Percentiles rank a stretch among this genome's conserved stretches.
These are phyloP conservation scores for Fagus crenata DNA, from an alignment of 306 rosid genomes.

Conservation along the genomic window DNA sequence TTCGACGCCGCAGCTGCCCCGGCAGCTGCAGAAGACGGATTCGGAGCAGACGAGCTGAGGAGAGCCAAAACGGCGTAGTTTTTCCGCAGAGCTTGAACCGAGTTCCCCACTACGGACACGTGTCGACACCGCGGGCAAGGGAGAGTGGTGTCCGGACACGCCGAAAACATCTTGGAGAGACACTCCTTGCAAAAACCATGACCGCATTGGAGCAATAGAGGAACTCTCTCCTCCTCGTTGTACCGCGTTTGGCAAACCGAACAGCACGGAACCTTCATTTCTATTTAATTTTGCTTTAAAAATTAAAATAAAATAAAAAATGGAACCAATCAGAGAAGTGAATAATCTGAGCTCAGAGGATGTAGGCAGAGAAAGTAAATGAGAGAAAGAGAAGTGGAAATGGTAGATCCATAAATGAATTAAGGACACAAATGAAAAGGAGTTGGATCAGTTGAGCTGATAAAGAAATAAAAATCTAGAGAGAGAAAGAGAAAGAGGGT, in stretches of 20 bases:
- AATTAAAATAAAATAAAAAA: no score
- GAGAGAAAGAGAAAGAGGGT: constrained; percentile 32
- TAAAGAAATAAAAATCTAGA: constrained; percentile 42
- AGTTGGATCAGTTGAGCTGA: constrained; percentile 39
- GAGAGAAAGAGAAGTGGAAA: constrained; percentile 26
- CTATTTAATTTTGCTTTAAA: background rate
- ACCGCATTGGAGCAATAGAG: constrained; percentile 96
- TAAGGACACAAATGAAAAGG: constrained; percentile 22
- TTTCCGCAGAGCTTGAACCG: constrained; percentile 81
- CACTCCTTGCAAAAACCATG: constrained; percentile 96
- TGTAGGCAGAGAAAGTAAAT: constrained; percentile 26
- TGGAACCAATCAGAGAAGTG: constrained; percentile 1
- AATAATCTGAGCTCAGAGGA: constrained; percentile 31
- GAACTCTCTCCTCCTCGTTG: constrained; percentile 95
- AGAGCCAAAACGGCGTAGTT: constrained; percentile 87
- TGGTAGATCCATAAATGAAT: constrained; percentile 57
- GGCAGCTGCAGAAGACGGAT: constrained; percentile 5
- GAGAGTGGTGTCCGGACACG: constrained; percentile 64
- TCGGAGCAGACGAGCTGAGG: constrained; percentile 45
- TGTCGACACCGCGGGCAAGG: constrained; percentile 92
- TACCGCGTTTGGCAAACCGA: constrained; percentile 95
- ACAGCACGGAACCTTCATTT: constrained; percentile 90
- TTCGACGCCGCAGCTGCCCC: constrained; percentile 15
- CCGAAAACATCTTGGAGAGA: constrained; percentile 76
- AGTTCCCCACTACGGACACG: constrained; percentile 82